Evolutionary conservation across 1,284 basidiomycete species (phyloP).

Genomic region (Cutaneotrichosporon daszewskae): DNA sequence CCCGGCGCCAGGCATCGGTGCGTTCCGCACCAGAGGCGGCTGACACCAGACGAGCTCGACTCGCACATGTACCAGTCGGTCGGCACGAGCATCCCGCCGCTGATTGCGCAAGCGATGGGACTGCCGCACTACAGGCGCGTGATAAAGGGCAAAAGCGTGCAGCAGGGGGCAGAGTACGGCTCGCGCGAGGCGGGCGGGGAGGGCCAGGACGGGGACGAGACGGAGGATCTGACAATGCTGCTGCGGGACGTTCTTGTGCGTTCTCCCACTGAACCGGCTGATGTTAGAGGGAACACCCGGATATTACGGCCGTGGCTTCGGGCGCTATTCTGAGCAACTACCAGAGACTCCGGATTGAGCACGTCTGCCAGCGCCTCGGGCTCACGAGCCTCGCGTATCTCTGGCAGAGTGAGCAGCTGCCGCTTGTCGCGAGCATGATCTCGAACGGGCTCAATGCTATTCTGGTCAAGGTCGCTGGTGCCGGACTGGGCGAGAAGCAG

Average conservation of each 20-base stretch:
- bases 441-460: constrained; percentile 70
- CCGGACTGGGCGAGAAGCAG: constrained; percentile 72
- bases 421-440: constrained; percentile 83
- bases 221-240: constrained; percentile 84
- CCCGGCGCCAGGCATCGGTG: constrained; percentile 79
- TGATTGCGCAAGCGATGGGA: constrained; percentile 76
- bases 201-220: constrained; percentile 78
- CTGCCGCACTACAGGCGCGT: constrained; percentile 77
- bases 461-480: constrained; percentile 94
- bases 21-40: constrained; percentile 14
- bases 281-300: constrained; percentile 65
- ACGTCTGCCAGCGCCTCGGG: constrained; percentile 83
- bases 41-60: constrained; percentile 81
- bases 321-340: constrained; percentile 98
- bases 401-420: constrained; percentile 85
- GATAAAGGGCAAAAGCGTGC: constrained; percentile 75
- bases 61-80: constrained; percentile 99
- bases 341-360: constrained; percentile 92
- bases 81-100: constrained; percentile 86
- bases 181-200: constrained; percentile 37
- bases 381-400: constrained; percentile 81
- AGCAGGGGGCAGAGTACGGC: constrained; percentile 83
- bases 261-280: background rate
- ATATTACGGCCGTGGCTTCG: constrained; percentile 80
- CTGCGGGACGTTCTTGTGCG: constrained; percentile 71